A percentile compares a stretch with the other conserved stretches of the same genome.
These are phyloP conservation scores for Primulina eburnea DNA, from an alignment of 257 asterid genomes.

Conservation along the genomic window DNA sequence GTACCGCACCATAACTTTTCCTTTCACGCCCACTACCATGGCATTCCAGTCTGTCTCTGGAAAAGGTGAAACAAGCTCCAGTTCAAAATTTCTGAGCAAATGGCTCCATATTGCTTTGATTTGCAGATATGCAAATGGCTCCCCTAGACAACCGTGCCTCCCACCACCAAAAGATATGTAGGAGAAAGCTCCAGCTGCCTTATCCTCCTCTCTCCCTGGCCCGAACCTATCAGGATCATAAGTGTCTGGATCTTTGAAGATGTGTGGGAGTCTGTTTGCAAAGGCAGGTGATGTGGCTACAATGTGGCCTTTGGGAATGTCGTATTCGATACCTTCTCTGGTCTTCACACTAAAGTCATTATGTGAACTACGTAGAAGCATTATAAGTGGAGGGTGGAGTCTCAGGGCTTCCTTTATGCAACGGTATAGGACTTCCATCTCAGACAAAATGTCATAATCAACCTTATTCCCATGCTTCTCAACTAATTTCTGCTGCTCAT, in stretches of 20 bases:
- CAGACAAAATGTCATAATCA: constrained; percentile 79
- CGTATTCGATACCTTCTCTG: constrained; percentile 70
- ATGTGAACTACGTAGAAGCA: constrained; percentile 89
- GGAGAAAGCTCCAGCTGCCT: constrained; percentile 86
- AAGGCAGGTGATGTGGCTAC: constrained; percentile 61
- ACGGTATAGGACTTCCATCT: constrained; percentile 79
- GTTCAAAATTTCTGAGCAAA: constrained; percentile 76
- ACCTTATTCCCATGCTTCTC: constrained; percentile 65
- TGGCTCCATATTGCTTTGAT: constrained; percentile 97
- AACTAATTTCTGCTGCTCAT: constrained; percentile 71
- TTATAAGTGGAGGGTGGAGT: constrained; percentile 91
- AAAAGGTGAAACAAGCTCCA: constrained; percentile 56
- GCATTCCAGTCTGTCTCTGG: constrained; percentile 66
- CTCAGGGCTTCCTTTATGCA: constrained; percentile 91
- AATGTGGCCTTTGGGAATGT: constrained; percentile 61
- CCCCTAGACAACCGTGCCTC: constrained; percentile 93
- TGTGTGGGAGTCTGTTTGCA: constrained; percentile 58
- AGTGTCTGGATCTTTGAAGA: constrained; percentile 65
- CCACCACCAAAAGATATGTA: constrained; percentile 96
- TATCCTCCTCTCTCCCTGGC: constrained; percentile 89
- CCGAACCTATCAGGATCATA: constrained; percentile 86
- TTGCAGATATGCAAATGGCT: constrained; percentile 93
- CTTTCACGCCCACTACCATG: constrained; percentile 62
- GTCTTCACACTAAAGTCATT: constrained; percentile 76
- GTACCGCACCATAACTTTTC: constrained; percentile 54